Conservation (phyloP, 176 grass and related monocot species). For the Ananas comosus region DNA sequence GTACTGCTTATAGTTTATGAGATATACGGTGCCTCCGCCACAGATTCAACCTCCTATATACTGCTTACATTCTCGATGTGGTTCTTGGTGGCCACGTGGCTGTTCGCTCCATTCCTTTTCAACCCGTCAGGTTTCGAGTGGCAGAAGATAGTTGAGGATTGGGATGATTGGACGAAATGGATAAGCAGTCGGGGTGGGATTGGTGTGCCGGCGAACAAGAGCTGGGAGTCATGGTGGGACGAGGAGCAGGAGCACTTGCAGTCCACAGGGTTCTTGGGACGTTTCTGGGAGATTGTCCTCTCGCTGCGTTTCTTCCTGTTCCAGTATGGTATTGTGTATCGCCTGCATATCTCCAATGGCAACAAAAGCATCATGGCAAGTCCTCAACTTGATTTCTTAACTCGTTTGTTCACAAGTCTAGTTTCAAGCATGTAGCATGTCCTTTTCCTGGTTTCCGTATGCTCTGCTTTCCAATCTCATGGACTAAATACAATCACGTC, state of each 20-base stretch:
- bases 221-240: slow-evolving; percentile 93
- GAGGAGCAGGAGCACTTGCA: slow-evolving; percentile 87
- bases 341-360: slow-evolving; percentile 57
- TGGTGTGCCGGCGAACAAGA: slow-evolving; percentile 86
- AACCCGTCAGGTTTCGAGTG: slow-evolving; percentile 87
- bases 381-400: slow-evolving; percentile 17
- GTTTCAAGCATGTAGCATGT: not conserved
- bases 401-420: not conserved
- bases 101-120: slow-evolving; percentile 85
- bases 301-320: slow-evolving; percentile 80
- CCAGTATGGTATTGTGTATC: slow-evolving; percentile 90
- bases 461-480: not conserved
- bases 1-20: slow-evolving; percentile 52
- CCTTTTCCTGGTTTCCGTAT: not conserved
- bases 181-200: slow-evolving; percentile 73
- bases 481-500: no score
- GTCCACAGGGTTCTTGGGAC: slow-evolving; percentile 57
- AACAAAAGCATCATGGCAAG: slow-evolving; percentile 82
- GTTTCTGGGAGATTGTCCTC: slow-evolving; percentile 72
- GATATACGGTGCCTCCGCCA: slow-evolving; percentile 48
- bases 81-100: slow-evolving; percentile 78
- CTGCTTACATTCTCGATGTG: slow-evolving; percentile 76
- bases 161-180: slow-evolving; percentile 91
- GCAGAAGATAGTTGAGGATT: slow-evolving; percentile 88
- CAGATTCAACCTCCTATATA: slow-evolving; percentile 42